These are phyloP conservation scores for Tylopilus subfusipes DNA, from an alignment of 768 basidiomycete genomes.

Conservation along the genomic window DNA sequence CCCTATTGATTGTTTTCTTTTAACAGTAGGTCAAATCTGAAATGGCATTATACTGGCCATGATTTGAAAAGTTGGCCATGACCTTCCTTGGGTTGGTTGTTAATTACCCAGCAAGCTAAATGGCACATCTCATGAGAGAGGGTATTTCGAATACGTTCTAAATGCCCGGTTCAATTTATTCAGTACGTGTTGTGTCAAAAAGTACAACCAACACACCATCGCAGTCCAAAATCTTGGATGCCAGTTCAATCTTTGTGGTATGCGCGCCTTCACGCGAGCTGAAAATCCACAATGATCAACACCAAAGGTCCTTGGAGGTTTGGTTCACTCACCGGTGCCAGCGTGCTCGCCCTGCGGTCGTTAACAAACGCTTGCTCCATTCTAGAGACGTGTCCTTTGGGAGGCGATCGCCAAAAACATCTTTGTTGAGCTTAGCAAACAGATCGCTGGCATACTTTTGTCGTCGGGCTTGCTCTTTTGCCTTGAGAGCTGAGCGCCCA, in stretches of 20 bases:
- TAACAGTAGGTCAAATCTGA: background rate
- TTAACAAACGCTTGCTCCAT: constrained; percentile 65
- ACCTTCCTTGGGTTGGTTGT: constrained; percentile 61
- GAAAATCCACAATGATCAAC: constrained; percentile 6
- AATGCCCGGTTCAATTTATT: background rate
- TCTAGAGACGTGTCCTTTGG: constrained; percentile 53
- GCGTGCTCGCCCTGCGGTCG: constrained; percentile 68
- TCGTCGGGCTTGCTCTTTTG: constrained; percentile 42
- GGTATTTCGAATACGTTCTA: constrained; percentile 79
- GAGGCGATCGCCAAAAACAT: constrained; percentile 52
- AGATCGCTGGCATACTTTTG: constrained; percentile 53
- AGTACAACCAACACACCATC: constrained; percentile 47
- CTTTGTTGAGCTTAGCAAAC: constrained; percentile 57
- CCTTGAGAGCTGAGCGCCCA: constrained; percentile 29
- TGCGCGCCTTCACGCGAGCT: constrained; percentile 59
- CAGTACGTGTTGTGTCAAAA: background rate
- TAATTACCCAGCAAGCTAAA: constrained; percentile 81
- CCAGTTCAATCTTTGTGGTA: constrained; percentile 69
- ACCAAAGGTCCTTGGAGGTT: background rate
- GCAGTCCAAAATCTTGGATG: constrained; percentile 74
- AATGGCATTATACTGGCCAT: constrained; percentile 46
- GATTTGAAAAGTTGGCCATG: constrained; percentile 71
- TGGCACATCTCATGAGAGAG: constrained; percentile 93
- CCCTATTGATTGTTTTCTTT: constrained; percentile 39
- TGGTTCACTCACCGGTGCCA: constrained; percentile 49